Percentiles rank a stretch among this genome's conserved stretches.
These are phyloP conservation scores for Botrytis paeoniae DNA, from an alignment of 2,329 filamentous ascomycete genomes.

Conservation along the genomic window DNA sequence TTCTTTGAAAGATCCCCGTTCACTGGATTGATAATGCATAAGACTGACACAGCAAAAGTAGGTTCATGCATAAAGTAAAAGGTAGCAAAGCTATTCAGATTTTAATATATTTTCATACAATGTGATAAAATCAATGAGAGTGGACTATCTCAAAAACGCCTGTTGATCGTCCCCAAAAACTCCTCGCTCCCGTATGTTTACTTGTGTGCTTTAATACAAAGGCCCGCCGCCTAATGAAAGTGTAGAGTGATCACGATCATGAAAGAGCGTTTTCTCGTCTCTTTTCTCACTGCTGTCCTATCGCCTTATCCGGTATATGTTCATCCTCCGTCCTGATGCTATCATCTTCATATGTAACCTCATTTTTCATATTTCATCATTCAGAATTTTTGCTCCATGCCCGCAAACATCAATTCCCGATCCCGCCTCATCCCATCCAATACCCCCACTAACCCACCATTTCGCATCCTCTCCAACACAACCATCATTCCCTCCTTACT, in stretches of 20 bases:
- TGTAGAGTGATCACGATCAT: conserved; percentile 7
- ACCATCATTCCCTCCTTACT: conserved; percentile 81
- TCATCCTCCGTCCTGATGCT: not conserved
- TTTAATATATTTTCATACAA: conserved; percentile 13
- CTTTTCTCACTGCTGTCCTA: no score
- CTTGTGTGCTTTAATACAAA: conserved; percentile 26
- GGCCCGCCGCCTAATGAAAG: conserved; percentile 20
- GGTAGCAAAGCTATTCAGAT: not conserved
- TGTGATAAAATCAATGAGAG: conserved; percentile 19
- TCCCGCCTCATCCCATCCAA: conserved; percentile 68
- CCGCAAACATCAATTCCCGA: conserved; percentile 37
- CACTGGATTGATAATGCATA: not conserved
- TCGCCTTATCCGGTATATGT: not conserved
- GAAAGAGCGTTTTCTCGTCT: not conserved
- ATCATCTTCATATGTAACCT: conserved; percentile 10
- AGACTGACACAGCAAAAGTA: not conserved
- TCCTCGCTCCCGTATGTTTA: conserved; percentile 33
- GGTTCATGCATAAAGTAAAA: not conserved
- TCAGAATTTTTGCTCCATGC: conserved; percentile 21
- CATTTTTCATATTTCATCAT: conserved; percentile 21
- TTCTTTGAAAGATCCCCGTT: not conserved
- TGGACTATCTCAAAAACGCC: conserved; percentile 17
- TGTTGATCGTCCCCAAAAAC: conserved; percentile 25
- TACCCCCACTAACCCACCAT: conserved; percentile 65
- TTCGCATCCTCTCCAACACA: conserved; percentile 68